Conservation (phyloP, 164 flowering plant species). For the Berberis vulgaris region DNA sequence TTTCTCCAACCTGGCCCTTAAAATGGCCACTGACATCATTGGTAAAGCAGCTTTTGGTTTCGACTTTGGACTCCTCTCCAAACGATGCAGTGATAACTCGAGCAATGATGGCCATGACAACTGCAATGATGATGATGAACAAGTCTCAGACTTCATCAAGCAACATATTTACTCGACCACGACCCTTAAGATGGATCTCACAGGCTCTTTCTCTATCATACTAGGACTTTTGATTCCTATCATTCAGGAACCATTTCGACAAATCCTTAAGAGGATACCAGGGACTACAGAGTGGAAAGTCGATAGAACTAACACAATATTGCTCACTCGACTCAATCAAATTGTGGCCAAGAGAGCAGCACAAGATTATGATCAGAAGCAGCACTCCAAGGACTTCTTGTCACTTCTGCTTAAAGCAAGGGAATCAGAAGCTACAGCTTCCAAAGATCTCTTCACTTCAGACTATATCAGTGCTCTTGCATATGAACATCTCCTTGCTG, state of each 20-base stretch:
- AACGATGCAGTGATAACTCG: conserved; percentile 18
- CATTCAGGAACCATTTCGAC: conserved; percentile 75
- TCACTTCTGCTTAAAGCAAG: conserved; percentile 63
- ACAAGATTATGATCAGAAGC: conserved; percentile 14
- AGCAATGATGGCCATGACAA: not conserved
- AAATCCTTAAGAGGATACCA: conserved; percentile 64
- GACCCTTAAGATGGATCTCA: conserved; percentile 81
- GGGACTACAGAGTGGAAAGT: conserved; percentile 76
- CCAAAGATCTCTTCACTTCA: conserved; percentile 44
- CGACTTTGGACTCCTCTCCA: conserved; percentile 67
- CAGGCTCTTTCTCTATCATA: conserved; percentile 76
- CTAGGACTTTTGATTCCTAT: conserved; percentile 75
- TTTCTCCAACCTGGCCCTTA: conserved; percentile 64
- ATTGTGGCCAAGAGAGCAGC: conserved; percentile 55
- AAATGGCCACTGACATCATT: conserved; percentile 81
- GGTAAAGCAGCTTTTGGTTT: conserved; percentile 91
- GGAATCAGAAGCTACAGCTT: conserved; percentile 37
- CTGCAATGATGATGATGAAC: conserved; percentile 17
- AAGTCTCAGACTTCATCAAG: conserved; percentile 64
- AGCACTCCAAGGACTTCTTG: conserved; percentile 59
- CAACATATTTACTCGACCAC: conserved; percentile 89
- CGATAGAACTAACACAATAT: conserved; percentile 40
- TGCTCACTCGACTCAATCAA: conserved; percentile 48
- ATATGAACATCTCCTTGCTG: conserved; percentile 90
- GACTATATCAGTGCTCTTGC: conserved; percentile 80